A percentile compares a stretch with the other conserved stretches of the same genome.
These are phyloP conservation scores for Xylaria nigripes DNA, from an alignment of 495 filamentous ascomycete species.

Conservation along the genomic window DNA sequence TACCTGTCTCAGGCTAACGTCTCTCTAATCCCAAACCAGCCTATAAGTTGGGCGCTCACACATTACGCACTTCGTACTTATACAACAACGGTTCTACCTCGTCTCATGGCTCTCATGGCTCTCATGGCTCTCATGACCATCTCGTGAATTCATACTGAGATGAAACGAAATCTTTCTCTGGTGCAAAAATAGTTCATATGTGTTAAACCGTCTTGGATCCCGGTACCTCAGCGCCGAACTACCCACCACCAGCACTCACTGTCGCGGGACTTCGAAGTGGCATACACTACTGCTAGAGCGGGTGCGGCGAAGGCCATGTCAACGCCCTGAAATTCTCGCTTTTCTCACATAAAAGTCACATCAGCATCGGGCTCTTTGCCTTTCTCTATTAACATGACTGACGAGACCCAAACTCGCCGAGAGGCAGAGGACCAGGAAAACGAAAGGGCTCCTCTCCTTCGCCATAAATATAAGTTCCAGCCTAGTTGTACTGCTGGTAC, in stretches of 20 bases:
- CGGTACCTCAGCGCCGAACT: not conserved
- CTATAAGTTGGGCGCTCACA: too few relatives aligned
- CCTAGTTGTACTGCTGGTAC: not conserved
- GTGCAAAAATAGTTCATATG: too few relatives aligned
- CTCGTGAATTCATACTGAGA: too few relatives aligned
- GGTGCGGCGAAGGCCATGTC: not conserved
- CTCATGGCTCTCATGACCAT: too few relatives aligned
- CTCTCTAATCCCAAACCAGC: too few relatives aligned
- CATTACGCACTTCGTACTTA: too few relatives aligned
- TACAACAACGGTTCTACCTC: too few relatives aligned
- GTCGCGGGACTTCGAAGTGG: not conserved
- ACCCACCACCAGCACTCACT: not conserved
- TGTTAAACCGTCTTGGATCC: too few relatives aligned
- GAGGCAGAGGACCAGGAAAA: not conserved
- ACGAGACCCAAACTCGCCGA: not conserved
- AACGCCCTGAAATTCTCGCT: not conserved
- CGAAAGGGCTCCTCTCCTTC: constrained; percentile 9
- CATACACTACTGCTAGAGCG: not conserved
- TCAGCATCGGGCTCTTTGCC: not conserved
- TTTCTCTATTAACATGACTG: constrained; percentile 3
- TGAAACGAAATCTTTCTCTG: too few relatives aligned
- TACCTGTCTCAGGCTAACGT: too few relatives aligned
- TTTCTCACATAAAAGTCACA: not conserved
- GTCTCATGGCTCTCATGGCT: too few relatives aligned
- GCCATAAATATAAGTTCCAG: not conserved